Evolutionary conservation across 768 basidiomycete genomes (phyloP).

Genomic region (Macrolepiota dolichaula): DNA sequence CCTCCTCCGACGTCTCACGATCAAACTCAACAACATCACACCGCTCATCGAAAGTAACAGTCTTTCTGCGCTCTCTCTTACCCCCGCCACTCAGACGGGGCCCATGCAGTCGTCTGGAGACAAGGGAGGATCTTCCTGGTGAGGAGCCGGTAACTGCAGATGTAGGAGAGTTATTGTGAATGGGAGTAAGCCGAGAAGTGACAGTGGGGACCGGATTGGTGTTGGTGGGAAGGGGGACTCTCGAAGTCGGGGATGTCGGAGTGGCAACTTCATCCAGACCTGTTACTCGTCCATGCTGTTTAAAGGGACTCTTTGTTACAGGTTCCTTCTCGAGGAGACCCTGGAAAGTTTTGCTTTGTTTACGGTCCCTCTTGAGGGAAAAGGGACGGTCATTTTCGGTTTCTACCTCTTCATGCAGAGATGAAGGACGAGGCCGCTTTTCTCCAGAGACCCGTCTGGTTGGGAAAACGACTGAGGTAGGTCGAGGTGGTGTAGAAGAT

Average conservation of each 20-base stretch:
- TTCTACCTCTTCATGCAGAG: conserved; percentile 68
- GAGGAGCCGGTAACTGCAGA: conserved; percentile 31
- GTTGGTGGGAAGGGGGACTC: conserved; percentile 17
- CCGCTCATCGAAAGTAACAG: conserved; percentile 74
- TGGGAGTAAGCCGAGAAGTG: not conserved
- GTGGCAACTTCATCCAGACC: conserved; percentile 26
- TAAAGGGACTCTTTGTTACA: conserved; percentile 83
- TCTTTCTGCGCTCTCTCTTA: conserved; percentile 62
- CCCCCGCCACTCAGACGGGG: conserved; percentile 58
- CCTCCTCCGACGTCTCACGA: conserved; percentile 37
- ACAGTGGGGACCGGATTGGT: conserved; percentile 12
- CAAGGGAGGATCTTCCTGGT: conserved; percentile 64
- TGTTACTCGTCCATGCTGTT: conserved; percentile 22
- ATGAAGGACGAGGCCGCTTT: conserved; percentile 70
- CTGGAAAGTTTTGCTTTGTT: conserved; percentile 73
- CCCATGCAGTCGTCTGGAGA: conserved; percentile 72
- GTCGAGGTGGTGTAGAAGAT: conserved; percentile 38
- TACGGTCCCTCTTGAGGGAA: conserved; percentile 65
- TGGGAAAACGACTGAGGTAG: conserved; percentile 30
- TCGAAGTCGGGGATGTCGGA: conserved; percentile 23
- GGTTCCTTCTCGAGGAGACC: conserved; percentile 72
- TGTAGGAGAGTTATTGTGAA: conserved; percentile 26
- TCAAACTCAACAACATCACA: conserved; percentile 85
- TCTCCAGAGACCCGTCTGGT: conserved; percentile 67
- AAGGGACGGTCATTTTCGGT: conserved; percentile 69